Evolutionary conservation across 768 basidiomycete genomes (phyloP), one percentile per base, ranked within the genome.

Genomic region (Termitomyces heimii): DNA sequence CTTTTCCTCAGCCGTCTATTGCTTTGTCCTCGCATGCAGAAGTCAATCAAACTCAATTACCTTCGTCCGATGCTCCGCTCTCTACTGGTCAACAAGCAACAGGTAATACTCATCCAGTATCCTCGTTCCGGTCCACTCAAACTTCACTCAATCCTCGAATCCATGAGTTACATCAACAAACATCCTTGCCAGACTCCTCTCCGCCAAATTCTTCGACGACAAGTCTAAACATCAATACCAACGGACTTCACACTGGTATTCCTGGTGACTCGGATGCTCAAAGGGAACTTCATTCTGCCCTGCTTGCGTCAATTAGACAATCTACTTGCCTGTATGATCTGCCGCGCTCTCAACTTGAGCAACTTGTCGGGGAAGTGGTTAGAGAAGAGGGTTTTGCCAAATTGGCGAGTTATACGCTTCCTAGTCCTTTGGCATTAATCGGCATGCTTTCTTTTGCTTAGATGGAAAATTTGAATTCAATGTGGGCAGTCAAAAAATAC

Each of bases 321-420:
- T 63, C 71, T 20, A 72, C 79, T 0, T 70, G 71, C 0, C 62
- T 89, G n/a, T 85, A 88, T 60, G 69, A 79, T 51, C 67, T 89
- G 28, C 68, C 86, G 24, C 72, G 68, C 34, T 56, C 68, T 12
- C 74, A 78, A 7, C 77, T 91, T 13, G 86, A 89, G 63, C 69
- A 70, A 45, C 66, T 86, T 2, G 77, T 90, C 18, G 75, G 78
- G 12, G 77, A 83, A 28, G 77, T 89, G 24, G 75, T 90, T 18
- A 79, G 82, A 53, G 88, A 91, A 67, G 84, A 94, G 53, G 84
- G 92, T 7, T 93, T 97, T 65, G 70, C 78, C 13, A 78, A 81
- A 61, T 76, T 98, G 81, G 92, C 90, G 63, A 59, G 81, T 60
- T 14, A 22, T 9, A 68, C 31, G 49, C 46, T 26, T 45, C 42